Conservation (phyloP, 345 rosid species). For the Eucalyptus coolabah region DNA sequence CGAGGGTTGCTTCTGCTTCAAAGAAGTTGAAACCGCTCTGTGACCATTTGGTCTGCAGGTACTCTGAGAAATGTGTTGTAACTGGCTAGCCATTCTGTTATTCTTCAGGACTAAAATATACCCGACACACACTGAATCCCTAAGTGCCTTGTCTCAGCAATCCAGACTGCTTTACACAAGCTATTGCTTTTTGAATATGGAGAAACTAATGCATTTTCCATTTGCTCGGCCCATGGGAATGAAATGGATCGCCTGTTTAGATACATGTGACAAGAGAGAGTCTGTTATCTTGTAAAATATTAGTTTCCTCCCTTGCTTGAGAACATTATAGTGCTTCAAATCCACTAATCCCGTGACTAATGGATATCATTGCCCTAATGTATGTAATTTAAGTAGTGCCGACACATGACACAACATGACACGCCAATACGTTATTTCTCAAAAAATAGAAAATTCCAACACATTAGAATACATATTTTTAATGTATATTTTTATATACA, state of each 20-base stretch:
- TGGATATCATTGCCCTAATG: not conserved
- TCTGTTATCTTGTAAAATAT: not conserved
- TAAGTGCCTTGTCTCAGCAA: not conserved
- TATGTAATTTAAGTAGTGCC: no score
- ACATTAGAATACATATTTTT: no score
- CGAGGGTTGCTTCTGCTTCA: not conserved
- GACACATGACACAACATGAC: fast-evolving
- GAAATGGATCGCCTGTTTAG: not conserved
- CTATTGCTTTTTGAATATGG: not conserved
- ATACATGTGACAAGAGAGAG: not conserved
- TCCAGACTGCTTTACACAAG: not conserved
- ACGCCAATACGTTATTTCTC: no score
- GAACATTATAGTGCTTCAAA: not conserved
- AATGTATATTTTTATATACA: no score
- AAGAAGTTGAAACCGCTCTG: not conserved
- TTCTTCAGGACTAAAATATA: not conserved
- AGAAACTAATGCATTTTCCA: not conserved
- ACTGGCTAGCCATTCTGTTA: not conserved
- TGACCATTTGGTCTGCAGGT: not conserved
- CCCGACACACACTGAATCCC: not conserved
- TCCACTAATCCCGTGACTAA: not conserved
- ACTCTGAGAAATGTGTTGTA: not conserved
- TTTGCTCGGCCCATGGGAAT: not conserved
- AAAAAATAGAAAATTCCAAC: no score
- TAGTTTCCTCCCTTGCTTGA: not conserved